Percentiles rank a stretch among this genome's conserved stretches.
Evolutionary conservation across 2,329 filamentous ascomycete species (phyloP).

Genomic region (Aspergillus pseudotamarii): DNA sequence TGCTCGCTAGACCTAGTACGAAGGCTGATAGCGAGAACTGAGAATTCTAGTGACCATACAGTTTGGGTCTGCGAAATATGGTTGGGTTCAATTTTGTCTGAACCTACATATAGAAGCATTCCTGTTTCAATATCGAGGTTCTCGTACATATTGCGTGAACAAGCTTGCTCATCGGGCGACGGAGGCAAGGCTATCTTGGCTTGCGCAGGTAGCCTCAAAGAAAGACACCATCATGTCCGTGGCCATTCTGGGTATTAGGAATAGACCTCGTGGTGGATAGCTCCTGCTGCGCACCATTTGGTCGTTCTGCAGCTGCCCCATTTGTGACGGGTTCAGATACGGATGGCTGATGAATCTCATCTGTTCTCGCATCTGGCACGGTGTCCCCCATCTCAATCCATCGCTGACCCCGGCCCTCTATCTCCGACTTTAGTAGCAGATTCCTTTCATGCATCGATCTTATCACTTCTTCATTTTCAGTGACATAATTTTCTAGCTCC

Average conservation of each 20-base stretch:
- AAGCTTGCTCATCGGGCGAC: neutral
- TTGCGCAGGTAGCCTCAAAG: conserved; percentile 23
- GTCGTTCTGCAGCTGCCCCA: conserved; percentile 17
- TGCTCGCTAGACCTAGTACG: neutral
- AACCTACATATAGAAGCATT: neutral
- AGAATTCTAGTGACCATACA: neutral
- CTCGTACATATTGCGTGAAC: neutral
- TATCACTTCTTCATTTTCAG: conserved; percentile 62
- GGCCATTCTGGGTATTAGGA: conserved; percentile 7
- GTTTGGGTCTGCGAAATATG: neutral
- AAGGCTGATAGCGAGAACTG: neutral
- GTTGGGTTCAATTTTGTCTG: neutral
- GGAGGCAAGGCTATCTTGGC: neutral
- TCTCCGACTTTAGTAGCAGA: conserved; percentile 52
- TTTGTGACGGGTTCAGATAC: conserved; percentile 18
- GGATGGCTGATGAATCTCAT: neutral
- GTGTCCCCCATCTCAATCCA: conserved; percentile 48
- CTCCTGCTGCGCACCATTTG: conserved; percentile 2
- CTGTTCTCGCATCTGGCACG: conserved; percentile 22
- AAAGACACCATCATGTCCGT: conserved; percentile 32
- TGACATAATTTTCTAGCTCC: conserved; percentile 44
- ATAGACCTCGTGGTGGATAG: neutral
- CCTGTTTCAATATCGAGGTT: too few species aligned
- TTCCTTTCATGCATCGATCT: conserved; percentile 59
- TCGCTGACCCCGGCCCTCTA: conserved; percentile 57